Conservation (phyloP, 306 rosid species). For the Astragalus membranaceus region DNA sequence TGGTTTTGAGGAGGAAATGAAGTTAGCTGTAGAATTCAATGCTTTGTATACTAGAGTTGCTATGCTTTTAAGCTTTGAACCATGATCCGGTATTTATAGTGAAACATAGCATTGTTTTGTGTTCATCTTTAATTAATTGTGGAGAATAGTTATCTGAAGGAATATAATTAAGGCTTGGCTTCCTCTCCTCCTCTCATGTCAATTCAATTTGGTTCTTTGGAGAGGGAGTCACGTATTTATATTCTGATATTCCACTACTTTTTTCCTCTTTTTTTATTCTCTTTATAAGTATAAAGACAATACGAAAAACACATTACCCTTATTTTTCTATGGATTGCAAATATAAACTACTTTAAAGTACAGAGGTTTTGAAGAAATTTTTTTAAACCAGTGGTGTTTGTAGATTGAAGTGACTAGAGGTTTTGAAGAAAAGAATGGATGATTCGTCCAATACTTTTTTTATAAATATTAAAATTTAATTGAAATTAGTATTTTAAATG, state of each 20-base stretch:
- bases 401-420: too few relatives aligned
- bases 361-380: too few relatives aligned
- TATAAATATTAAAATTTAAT: too few relatives aligned
- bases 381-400: too few relatives aligned
- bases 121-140: too few relatives aligned
- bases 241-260: neutral
- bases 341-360: too few relatives aligned
- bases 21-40: neutral
- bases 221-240: neutral
- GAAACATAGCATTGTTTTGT: neutral
- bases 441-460: too few relatives aligned
- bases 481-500: too few relatives aligned
- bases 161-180: slow-evolving; percentile 43
- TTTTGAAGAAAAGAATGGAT: too few relatives aligned
- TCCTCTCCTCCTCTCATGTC: slow-evolving; percentile 55
- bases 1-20: slow-evolving; percentile 23
- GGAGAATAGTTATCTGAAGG: slow-evolving; percentile 41
- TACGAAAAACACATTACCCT: neutral
- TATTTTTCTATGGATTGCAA: neutral
- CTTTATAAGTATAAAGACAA: neutral
- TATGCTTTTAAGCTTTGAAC: slow-evolving; percentile 26
- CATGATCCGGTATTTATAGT: slow-evolving; percentile 46
- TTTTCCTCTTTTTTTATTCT: neutral
- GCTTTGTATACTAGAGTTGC: slow-evolving; percentile 14
- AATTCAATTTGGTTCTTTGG: slow-evolving; percentile 28